Percentiles rank a stretch among this genome's conserved stretches.
Evolutionary conservation across 2,329 filamentous ascomycete species (phyloP).

Genomic region (Ceratocystis destructans): DNA sequence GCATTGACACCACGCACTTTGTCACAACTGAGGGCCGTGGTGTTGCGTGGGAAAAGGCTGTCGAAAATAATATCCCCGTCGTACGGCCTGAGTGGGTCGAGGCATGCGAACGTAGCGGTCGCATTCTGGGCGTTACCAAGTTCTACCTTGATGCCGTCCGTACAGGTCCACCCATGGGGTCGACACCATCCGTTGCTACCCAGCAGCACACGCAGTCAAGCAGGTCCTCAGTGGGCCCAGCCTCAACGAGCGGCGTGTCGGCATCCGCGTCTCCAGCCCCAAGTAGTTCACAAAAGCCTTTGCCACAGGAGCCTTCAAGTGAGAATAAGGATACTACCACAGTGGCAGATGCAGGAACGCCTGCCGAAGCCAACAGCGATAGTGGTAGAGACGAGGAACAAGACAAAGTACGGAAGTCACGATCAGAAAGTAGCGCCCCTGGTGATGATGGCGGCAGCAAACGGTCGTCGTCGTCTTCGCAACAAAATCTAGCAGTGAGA

Average conservation of each 20-base stretch:
- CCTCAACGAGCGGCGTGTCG: slow-evolving; percentile 12
- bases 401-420: not conserved
- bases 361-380: not conserved
- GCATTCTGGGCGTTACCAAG: slow-evolving; percentile 84
- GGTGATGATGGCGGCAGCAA: slow-evolving; percentile 23
- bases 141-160: slow-evolving; percentile 81
- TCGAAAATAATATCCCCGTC: slow-evolving; percentile 95
- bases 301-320: slow-evolving; percentile 18
- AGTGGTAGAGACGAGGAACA: not conserved
- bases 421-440: slow-evolving; percentile 17
- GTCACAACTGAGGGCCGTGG: slow-evolving; percentile 90
- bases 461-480: slow-evolving; percentile 27
- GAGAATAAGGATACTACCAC: slow-evolving; percentile 20
- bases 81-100: slow-evolving; percentile 95
- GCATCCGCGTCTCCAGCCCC: slow-evolving; percentile 20
- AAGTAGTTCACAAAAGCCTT: slow-evolving; percentile 23
- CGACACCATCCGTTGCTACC: slow-evolving; percentile 22
- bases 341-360: not conserved
- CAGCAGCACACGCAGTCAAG: slow-evolving; percentile 18
- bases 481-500: slow-evolving; percentile 31
- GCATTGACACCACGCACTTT: slow-evolving; percentile 97
- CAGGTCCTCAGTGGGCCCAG: slow-evolving; percentile 25
- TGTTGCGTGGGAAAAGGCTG: slow-evolving; percentile 84
- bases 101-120: slow-evolving; percentile 84
- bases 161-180: slow-evolving; percentile 32